Evolutionary conservation across 1,284 basidiomycete species (phyloP).

Genomic region (Phellinidium pouzarii): DNA sequence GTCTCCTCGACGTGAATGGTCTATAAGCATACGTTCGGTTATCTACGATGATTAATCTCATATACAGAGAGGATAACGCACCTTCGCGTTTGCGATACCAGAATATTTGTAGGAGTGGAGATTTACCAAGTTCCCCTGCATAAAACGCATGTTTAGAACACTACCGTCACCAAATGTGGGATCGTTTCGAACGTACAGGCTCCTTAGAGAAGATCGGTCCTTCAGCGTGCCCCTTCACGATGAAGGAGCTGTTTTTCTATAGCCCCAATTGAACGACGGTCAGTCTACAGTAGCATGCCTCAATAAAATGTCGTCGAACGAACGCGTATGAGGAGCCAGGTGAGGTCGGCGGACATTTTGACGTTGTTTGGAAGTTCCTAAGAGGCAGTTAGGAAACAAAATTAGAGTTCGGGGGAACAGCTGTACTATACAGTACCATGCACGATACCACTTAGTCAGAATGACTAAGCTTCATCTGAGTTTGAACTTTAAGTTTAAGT

Average conservation of each 20-base stretch:
- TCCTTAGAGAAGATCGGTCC: constrained; percentile 79
- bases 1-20: constrained; percentile 61
- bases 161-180: not conserved
- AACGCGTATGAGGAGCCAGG: constrained; percentile 88
- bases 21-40: constrained; percentile 30
- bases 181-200: constrained; percentile 55
- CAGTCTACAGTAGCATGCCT: not conserved
- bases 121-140: constrained; percentile 79
- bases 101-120: constrained; percentile 87
- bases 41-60: not conserved
- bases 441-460: not conserved
- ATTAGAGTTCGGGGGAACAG: not conserved
- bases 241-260: constrained; percentile 78
- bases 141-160: constrained; percentile 2
- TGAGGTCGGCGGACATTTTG: constrained; percentile 76
- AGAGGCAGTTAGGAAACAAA: not conserved
- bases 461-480: not conserved
- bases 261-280: not conserved
- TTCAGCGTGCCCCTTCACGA: constrained; percentile 67
- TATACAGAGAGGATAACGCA: constrained; percentile 27
- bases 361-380: constrained; percentile 13
- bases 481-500: too few relatives aligned
- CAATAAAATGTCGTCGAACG: constrained; percentile 29
- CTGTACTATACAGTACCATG: not conserved
- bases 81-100: constrained; percentile 80